Evolutionary conservation across 495 filamentous ascomycete genomes (phyloP).

Genomic region (Elaphomyces granulatus): DNA sequence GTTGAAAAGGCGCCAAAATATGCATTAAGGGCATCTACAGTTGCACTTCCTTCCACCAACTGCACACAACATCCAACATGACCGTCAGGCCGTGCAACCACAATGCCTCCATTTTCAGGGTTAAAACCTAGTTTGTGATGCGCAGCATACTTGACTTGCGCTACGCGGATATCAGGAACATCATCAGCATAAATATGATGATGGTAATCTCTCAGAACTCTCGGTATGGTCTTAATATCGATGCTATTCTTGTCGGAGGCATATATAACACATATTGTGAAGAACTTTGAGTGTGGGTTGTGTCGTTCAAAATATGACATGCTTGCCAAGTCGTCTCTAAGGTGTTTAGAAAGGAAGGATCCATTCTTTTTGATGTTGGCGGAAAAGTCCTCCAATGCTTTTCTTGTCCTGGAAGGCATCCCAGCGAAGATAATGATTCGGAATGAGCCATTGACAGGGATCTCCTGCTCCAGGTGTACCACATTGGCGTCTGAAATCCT

Average conservation of each 20-base stretch:
- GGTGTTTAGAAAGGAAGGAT: slow-evolving; percentile 56
- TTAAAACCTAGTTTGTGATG: slow-evolving; percentile 80
- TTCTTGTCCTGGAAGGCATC: slow-evolving; percentile 39
- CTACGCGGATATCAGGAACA: slow-evolving; percentile 55
- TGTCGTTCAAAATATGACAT: slow-evolving; percentile 67
- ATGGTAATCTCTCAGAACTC: slow-evolving; percentile 54
- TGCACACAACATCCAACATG: slow-evolving; percentile 66
- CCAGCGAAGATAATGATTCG: slow-evolving; percentile 75
- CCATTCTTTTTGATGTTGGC: slow-evolving; percentile 43
- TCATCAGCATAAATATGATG: slow-evolving; percentile 82
- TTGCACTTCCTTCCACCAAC: slow-evolving; percentile 59
- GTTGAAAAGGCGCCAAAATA: slow-evolving; percentile 61
- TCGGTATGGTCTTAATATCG: slow-evolving; percentile 52
- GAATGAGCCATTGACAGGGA: slow-evolving; percentile 78
- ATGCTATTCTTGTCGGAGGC: slow-evolving; percentile 46
- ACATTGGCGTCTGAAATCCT: slow-evolving; percentile 73
- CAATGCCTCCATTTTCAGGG: slow-evolving; percentile 55
- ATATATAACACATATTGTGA: slow-evolving; percentile 62
- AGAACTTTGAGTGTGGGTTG: slow-evolving; percentile 71
- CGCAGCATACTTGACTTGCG: slow-evolving; percentile 52
- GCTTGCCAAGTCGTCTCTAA: slow-evolving; percentile 41
- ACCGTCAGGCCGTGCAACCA: slow-evolving; percentile 74
- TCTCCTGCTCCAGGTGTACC: slow-evolving; percentile 75
- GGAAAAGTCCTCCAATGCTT: slow-evolving; percentile 55
- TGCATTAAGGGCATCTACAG: slow-evolving; percentile 65